Conservation (phyloP, 768 basidiomycete species). For the Symmetrospora coprosmae region DNA sequence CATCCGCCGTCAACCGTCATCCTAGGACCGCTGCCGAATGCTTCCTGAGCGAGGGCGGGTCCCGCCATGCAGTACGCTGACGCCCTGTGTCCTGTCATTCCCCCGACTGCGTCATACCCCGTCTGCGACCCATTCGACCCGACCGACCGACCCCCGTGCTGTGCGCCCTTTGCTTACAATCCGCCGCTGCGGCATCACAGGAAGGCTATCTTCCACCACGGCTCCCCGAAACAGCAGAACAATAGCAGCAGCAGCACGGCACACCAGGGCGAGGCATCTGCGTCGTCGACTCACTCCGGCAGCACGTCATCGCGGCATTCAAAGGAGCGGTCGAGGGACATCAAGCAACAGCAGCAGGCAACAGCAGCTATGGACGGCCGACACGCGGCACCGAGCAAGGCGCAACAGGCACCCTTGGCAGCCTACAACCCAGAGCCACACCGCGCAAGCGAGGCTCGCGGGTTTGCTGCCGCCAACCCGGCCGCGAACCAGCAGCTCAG, state of each 20-base stretch:
- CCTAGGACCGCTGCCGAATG: too few relatives aligned
- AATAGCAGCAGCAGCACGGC: neutral
- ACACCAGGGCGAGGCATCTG: too few relatives aligned
- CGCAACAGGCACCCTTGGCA: constrained; percentile 17
- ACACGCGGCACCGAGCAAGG: constrained; percentile 14
- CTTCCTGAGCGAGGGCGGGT: too few relatives aligned
- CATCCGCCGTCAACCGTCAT: too few relatives aligned
- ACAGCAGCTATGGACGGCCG: neutral
- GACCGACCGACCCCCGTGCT: neutral
- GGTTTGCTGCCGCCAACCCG: constrained; percentile 21
- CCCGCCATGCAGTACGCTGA: too few relatives aligned
- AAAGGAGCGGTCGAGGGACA: too few relatives aligned
- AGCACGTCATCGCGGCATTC: too few relatives aligned
- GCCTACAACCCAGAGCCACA: constrained; percentile 22
- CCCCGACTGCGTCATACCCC: neutral
- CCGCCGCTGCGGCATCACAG: neutral
- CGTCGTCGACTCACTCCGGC: too few relatives aligned
- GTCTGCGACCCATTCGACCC: neutral
- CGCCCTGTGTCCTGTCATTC: too few relatives aligned
- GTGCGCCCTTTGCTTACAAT: neutral
- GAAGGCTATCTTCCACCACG: constrained; percentile 21
- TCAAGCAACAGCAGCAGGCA: neutral
- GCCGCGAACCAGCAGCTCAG: neutral
- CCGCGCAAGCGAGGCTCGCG: neutral
- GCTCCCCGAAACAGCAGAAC: constrained; percentile 8